A percentile compares a stretch with the other conserved stretches of the same genome.
phyloP scores from a whole-genome alignment of 306 rosid species.

The Quillaja saponaria region DNA sequence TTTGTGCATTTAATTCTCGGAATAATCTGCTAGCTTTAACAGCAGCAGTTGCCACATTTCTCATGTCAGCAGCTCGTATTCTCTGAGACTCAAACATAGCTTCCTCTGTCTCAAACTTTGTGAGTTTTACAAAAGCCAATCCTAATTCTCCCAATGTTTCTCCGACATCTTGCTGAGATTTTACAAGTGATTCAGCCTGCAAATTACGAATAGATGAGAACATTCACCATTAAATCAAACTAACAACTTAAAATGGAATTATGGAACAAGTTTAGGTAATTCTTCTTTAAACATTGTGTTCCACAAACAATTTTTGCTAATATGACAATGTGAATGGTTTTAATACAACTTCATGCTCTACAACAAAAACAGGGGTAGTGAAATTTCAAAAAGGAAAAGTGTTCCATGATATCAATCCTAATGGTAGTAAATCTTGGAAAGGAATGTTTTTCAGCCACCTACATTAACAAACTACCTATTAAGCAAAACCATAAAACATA shows the following conservation, averaged over 20 bases:
- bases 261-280: no score
- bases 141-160: conserved; percentile 94
- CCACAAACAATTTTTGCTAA: no score
- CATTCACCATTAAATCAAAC: no score
- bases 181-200: conserved; percentile 95
- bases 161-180: conserved; percentile 94
- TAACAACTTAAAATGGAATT: no score
- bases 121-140: conserved; percentile 79
- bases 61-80: conserved; percentile 72
- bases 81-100: conserved; percentile 66
- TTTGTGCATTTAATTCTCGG: conserved; percentile 87
- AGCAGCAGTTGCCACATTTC: conserved; percentile 82
- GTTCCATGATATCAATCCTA: no score
- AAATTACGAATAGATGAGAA: not conserved
- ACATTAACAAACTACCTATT: not conserved
- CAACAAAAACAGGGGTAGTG: no score
- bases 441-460: conserved; percentile 16
- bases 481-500: not conserved
- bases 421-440: no score
- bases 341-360: no score
- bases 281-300: no score
- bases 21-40: conserved; percentile 91
- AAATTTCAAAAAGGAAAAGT: no score
- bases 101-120: conserved; percentile 89
- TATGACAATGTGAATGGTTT: no score